Percentiles rank a stretch among this genome's conserved stretches.
phyloP scores from a whole-genome alignment of 257 asterid genomes.

The Oldenlandia corymbosa region DNA sequence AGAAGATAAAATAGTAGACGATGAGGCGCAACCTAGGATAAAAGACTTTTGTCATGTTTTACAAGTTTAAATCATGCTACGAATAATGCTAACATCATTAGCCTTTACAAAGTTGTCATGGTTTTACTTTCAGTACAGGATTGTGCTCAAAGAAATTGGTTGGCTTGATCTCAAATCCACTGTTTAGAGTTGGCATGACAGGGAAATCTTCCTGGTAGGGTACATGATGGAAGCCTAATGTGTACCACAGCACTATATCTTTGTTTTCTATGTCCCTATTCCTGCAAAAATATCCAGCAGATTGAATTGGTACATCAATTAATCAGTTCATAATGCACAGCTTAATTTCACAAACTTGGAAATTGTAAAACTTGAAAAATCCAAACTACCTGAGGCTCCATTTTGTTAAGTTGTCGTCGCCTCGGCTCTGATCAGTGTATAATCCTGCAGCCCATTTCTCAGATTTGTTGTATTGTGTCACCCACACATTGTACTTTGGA shows the following conservation, averaged over 20 bases:
- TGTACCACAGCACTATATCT: constrained; percentile 80
- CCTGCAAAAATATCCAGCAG: constrained; percentile 49
- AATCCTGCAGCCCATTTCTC: constrained; percentile 81
- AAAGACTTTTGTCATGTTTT: no score
- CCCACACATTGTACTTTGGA: constrained; percentile 56
- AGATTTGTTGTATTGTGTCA: constrained; percentile 43
- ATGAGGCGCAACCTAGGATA: no score
- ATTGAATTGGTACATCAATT: no score
- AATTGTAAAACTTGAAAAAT: neutral
- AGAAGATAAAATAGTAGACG: no score
- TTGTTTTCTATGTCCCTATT: constrained; percentile 64
- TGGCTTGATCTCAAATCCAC: constrained; percentile 32
- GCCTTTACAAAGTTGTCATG: neutral
- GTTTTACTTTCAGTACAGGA: constrained; percentile 34
- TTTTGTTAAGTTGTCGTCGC: neutral
- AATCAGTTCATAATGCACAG: neutral
- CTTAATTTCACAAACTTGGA: neutral
- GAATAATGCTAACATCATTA: no score
- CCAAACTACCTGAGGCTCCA: constrained; percentile 15
- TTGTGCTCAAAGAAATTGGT: constrained; percentile 56
- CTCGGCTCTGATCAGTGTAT: constrained; percentile 50
- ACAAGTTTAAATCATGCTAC: no score
- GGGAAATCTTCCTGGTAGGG: constrained; percentile 78
- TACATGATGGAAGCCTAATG: constrained; percentile 73
- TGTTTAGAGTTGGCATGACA: constrained; percentile 9